Evolutionary conservation across 257 asterid genomes (phyloP), one percentile per base, ranked within the genome.

Genomic region (Solanum neorickii): DNA sequence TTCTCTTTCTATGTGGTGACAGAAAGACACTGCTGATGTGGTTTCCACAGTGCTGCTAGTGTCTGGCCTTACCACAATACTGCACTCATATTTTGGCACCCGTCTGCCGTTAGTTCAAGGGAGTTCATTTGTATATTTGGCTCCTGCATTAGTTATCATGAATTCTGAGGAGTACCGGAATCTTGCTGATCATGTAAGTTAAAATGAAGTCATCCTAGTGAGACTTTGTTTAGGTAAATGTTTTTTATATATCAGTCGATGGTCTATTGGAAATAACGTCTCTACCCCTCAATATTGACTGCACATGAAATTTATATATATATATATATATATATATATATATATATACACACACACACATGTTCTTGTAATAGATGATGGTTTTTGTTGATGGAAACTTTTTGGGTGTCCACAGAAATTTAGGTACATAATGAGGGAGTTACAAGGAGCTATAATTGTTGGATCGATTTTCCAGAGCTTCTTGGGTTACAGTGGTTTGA

Each of bases 71-170:
- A 93, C 98, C 83, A 95, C 99, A 14, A 89, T 96, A 91, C 87
- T 97, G 89, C 97, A 97, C 86, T 84, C 95, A 46, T 92, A 87
- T 88, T 93, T 97, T 86, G 99, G 98, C 84, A 95, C 98, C 83
- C 96, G 99, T 20, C 98, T 97, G 60, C 99, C 99, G 7, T 88
- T 97, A 90, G 98, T 97, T 90, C 99, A 97, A 91, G 99, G 99
- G 91, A 96, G 99, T 89, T 97, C 99, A 9, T 96, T 97, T 90
- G 98, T 95, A 86, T 96, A 93, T 92, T 92, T 95, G 94, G 99
- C 99, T 83, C 98, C 99, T 86, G 99, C 98, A 78, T 90, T 97
- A 86, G 98, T 90, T 88, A 93, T 97, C 90, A 92, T 93, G 93
- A 95, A 97, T 89, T 96, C 99, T 59, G 93, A 95, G 77, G 99